phyloP scores from a whole-genome alignment of 345 rosid species.

The Sonneratia caseolaris region DNA sequence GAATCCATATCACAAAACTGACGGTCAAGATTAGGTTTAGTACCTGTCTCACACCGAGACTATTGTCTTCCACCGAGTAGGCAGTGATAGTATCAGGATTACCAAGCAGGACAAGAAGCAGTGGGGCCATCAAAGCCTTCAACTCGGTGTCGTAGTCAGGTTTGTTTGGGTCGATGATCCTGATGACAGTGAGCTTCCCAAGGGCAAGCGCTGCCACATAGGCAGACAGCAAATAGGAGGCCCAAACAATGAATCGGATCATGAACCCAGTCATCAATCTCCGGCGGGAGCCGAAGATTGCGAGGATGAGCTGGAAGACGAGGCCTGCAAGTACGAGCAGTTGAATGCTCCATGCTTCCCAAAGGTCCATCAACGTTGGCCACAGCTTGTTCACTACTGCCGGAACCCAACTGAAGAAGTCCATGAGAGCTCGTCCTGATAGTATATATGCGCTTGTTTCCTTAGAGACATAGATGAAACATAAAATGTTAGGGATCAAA shows the following conservation, averaged over 20 bases:
- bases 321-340: conserved; percentile 10
- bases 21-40: conserved; percentile 9
- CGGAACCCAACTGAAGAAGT: neutral
- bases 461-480: too few relatives aligned
- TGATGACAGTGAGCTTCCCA: conserved; percentile 15
- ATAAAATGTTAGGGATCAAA: too few relatives aligned
- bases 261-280: conserved; percentile 2
- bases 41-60: conserved; percentile 12
- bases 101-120: conserved; percentile 16
- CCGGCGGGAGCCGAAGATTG: conserved; percentile 16
- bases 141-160: conserved; percentile 7
- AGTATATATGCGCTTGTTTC: too few relatives aligned
- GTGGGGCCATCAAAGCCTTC: conserved; percentile 14
- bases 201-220: conserved; percentile 14
- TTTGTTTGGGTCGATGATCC: neutral
- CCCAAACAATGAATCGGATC: conserved; percentile 6
- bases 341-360: conserved; percentile 18
- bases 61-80: conserved; percentile 17
- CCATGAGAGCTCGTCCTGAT: too few relatives aligned
- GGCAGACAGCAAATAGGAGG: conserved; percentile 12
- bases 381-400: neutral
- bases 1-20: neutral
- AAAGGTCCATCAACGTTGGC: conserved; percentile 8
- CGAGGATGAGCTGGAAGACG: conserved; percentile 7
- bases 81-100: conserved; percentile 18